phyloP scores from a whole-genome alignment of 2,329 filamentous ascomycete species.

The Zalaria sp. region DNA sequence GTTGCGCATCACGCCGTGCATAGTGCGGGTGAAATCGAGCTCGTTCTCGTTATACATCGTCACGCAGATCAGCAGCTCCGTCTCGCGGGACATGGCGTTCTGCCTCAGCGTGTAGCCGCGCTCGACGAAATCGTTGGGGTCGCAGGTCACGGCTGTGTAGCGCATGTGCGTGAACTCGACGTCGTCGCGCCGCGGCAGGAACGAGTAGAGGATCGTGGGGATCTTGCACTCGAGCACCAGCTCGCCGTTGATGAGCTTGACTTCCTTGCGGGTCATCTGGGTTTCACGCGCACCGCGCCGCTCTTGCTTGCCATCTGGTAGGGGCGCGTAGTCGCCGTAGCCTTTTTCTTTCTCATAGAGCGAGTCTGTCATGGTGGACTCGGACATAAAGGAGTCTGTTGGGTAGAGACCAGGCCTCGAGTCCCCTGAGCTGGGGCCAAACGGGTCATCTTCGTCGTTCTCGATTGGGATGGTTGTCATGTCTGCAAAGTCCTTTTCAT shows the following conservation, averaged over 20 bases:
- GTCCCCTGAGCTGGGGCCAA: constrained; percentile 41
- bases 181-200: constrained; percentile 82
- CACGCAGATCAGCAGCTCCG: constrained; percentile 88
- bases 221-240: constrained; percentile 98
- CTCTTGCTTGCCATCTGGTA: constrained; percentile 74
- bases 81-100: constrained; percentile 71
- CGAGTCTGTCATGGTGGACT: constrained; percentile 46
- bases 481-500: constrained; percentile 32
- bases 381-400: constrained; percentile 48
- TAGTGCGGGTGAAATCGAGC: constrained; percentile 88
- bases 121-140: constrained; percentile 83
- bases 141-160: constrained; percentile 96
- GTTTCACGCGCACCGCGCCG: constrained; percentile 74
- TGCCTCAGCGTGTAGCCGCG: constrained; percentile 87
- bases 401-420: constrained; percentile 41
- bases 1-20: constrained; percentile 98
- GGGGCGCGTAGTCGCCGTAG: constrained; percentile 64
- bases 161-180: constrained; percentile 98
- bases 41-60: constrained; percentile 99
- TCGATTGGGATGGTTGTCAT: constrained; percentile 58
- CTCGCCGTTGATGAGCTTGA: constrained; percentile 92
- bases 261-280: constrained; percentile 85
- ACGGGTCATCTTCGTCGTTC: constrained; percentile 53
- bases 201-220: constrained; percentile 94
- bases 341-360: constrained; percentile 48